Conservation (phyloP, 2,329 filamentous ascomycete genomes). For the Claviceps monticola region DNA sequence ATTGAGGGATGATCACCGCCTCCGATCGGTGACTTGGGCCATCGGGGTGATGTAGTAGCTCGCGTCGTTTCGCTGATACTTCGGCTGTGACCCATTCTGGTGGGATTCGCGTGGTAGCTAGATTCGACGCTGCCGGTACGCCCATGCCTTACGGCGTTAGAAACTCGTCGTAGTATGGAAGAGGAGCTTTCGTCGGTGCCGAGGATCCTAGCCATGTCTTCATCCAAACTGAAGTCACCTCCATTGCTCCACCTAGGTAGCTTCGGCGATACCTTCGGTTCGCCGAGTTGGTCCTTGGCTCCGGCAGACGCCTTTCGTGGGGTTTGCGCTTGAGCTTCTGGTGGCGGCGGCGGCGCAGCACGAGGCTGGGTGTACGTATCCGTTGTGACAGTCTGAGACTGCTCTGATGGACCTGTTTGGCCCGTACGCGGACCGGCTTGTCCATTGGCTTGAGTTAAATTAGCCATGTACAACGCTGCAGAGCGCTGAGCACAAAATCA, state of each 20-base stretch:
- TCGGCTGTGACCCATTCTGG: conserved; percentile 38
- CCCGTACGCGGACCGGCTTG: conserved; percentile 1
- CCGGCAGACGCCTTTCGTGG: conserved; percentile 33
- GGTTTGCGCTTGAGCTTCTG: conserved; percentile 17
- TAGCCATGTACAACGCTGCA: background rate
- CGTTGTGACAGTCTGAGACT: conserved; percentile 15
- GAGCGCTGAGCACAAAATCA: background rate
- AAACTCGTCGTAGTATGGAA: conserved; percentile 75
- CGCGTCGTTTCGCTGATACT: conserved; percentile 57
- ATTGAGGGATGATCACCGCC: conserved; percentile 36
- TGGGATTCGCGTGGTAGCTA: conserved; percentile 21
- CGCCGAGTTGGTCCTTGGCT: conserved; percentile 24
- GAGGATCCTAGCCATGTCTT: conserved; percentile 84
- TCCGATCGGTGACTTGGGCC: conserved; percentile 51
- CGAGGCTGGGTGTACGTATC: conserved; percentile 46
- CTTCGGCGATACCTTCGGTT: conserved; percentile 46
- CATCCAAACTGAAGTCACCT: conserved; percentile 85
- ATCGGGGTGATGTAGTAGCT: conserved; percentile 49
- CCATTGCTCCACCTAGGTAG: conserved; percentile 64
- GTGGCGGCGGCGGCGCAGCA: conserved; percentile 39
- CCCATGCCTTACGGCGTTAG: conserved; percentile 86
- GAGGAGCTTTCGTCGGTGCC: conserved; percentile 63
- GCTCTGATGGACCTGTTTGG: background rate
- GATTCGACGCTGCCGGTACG: conserved; percentile 69
- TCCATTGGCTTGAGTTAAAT: conserved; percentile 2